Percentiles rank a stretch among this genome's conserved stretches.
These are phyloP conservation scores for Cercospora berteroae DNA, from an alignment of 2,329 filamentous ascomycete genomes.

Conservation along the genomic window DNA sequence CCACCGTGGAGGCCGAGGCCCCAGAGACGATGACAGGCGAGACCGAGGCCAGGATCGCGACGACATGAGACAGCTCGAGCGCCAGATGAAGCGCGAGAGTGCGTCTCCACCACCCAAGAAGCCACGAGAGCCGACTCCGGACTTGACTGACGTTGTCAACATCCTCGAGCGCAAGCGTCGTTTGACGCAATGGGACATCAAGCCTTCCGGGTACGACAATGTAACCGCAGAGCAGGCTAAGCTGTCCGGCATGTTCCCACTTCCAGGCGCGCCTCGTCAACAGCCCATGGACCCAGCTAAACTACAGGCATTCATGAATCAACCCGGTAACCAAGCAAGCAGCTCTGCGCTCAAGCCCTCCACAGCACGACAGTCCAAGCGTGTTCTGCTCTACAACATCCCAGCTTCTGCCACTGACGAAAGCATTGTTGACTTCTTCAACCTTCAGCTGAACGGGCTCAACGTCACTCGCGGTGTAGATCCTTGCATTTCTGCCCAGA, in stretches of 20 bases:
- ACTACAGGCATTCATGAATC: slow-evolving; percentile 92
- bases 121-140: slow-evolving; percentile 92
- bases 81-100: slow-evolving; percentile 57
- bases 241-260: slow-evolving; percentile 96
- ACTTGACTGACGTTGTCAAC: slow-evolving; percentile 81
- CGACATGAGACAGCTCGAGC: slow-evolving; percentile 38
- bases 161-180: slow-evolving; percentile 84
- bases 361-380: slow-evolving; percentile 91
- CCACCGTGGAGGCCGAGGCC: slow-evolving; percentile 31
- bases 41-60: slow-evolving; percentile 40
- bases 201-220: slow-evolving; percentile 95
- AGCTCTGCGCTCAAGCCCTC: slow-evolving; percentile 84
- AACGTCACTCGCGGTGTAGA: slow-evolving; percentile 84
- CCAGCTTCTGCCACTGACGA: slow-evolving; percentile 73
- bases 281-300: slow-evolving; percentile 93
- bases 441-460: slow-evolving; percentile 91
- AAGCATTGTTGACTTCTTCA: slow-evolving; percentile 79
- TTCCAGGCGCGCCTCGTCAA: slow-evolving; percentile 90
- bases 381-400: slow-evolving; percentile 83
- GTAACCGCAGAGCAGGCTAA: slow-evolving; percentile 98
- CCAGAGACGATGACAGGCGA: slow-evolving; percentile 37
- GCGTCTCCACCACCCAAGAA: slow-evolving; percentile 79
- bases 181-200: slow-evolving; percentile 99
- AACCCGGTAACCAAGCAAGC: slow-evolving; percentile 68
- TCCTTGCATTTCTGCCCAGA: slow-evolving; percentile 78